These are phyloP conservation scores for Wallacemonas sp. DNA, from an alignment of 208 protist species.

Conservation along the genomic window DNA sequence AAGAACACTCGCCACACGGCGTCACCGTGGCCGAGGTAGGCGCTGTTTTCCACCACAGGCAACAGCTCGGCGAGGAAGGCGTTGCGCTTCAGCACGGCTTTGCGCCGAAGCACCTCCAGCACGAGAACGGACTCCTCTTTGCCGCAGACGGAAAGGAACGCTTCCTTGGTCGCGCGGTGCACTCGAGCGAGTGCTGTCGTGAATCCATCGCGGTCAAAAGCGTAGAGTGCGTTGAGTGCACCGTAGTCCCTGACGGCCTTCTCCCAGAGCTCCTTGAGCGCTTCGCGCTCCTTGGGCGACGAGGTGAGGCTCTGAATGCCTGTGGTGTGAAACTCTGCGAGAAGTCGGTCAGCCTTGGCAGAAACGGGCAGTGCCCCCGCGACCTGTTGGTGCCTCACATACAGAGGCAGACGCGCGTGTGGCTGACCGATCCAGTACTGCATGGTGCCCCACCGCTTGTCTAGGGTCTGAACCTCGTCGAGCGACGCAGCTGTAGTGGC, in stretches of 20 bases:
- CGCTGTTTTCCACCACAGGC: slow-evolving; percentile 37
- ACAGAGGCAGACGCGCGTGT: slow-evolving; percentile 58
- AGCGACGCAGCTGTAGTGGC: slow-evolving; percentile 34
- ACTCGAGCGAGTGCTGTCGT: slow-evolving; percentile 33
- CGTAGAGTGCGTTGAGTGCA: slow-evolving; percentile 19
- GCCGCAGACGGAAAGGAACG: slow-evolving; percentile 15
- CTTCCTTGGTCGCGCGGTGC: slow-evolving; percentile 18
- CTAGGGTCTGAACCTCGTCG: slow-evolving; percentile 43
- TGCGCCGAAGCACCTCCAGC: slow-evolving; percentile 77
- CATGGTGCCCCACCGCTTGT: slow-evolving; percentile 47
- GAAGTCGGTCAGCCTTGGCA: slow-evolving; percentile 43
- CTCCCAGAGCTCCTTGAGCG: slow-evolving; percentile 32
- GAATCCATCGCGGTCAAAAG: slow-evolving; percentile 61
- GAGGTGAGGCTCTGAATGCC: slow-evolving; percentile 39
- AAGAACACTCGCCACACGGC: slow-evolving; percentile 74
- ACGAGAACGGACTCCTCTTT: slow-evolving; percentile 45
- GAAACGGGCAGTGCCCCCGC: slow-evolving; percentile 52
- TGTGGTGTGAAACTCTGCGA: slow-evolving; percentile 48
- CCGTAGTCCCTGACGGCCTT: slow-evolving; percentile 32
- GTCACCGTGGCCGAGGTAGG: slow-evolving; percentile 64
- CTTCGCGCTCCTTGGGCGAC: neutral
- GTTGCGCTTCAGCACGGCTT: slow-evolving; percentile 62
- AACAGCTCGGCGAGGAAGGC: slow-evolving; percentile 45
- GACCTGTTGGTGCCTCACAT: slow-evolving; percentile 46
- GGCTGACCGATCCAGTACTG: slow-evolving; percentile 70